Evolutionary conservation across 139 green algal species (phyloP).

Genomic region (Dunaliella primolecta): DNA sequence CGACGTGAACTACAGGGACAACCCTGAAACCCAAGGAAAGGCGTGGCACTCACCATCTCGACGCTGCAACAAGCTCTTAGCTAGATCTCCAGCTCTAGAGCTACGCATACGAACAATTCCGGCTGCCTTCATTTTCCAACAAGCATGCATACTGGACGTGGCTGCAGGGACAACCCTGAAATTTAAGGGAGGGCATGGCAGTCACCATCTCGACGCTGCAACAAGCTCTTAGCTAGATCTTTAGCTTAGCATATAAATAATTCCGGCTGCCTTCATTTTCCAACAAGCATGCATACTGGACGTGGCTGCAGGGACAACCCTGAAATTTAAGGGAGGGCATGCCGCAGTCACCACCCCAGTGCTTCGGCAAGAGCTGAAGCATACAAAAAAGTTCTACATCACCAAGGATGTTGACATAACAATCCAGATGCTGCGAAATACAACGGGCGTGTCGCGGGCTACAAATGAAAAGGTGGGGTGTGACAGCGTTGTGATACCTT

Average conservation of each 20-base stretch:
- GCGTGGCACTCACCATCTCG: neutral
- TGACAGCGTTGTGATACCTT: neutral
- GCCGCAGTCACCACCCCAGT: constrained; percentile 22
- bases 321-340: constrained; percentile 12
- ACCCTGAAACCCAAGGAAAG: neutral
- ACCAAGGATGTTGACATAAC: constrained; percentile 40
- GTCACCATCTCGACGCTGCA: neutral
- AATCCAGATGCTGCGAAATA: constrained; percentile 32
- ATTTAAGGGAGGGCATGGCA: neutral
- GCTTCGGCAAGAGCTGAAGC: constrained; percentile 25
- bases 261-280: too few relatives aligned
- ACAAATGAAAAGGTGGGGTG: constrained; percentile 40
- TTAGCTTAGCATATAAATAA: too few relatives aligned
- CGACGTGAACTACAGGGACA: too few relatives aligned
- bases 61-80: neutral
- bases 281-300: too few relatives aligned
- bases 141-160: too few relatives aligned
- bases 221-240: too few relatives aligned
- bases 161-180: neutral
- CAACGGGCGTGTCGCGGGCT: constrained; percentile 24
- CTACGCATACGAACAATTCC: too few relatives aligned
- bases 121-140: too few relatives aligned
- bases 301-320: neutral
- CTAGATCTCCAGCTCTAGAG: too few relatives aligned
- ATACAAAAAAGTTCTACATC: constrained; percentile 33